phyloP scores from a whole-genome alignment of 306 rosid species.

The Glycine soja region DNA sequence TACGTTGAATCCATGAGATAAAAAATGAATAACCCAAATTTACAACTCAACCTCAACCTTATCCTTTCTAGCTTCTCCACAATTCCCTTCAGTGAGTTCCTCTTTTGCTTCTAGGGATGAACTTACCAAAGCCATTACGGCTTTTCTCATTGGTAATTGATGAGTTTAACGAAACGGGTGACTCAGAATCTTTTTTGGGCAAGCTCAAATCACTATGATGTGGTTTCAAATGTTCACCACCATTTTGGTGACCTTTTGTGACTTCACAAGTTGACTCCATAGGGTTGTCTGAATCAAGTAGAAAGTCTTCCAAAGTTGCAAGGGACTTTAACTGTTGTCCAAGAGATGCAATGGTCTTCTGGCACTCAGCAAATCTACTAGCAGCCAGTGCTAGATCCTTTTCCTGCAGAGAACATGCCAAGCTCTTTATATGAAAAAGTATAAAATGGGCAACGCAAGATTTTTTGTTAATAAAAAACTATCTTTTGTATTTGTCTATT shows the following conservation, averaged over 20 bases:
- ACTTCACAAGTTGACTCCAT: slow-evolving; percentile 44
- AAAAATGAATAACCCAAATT: slow-evolving; percentile 44
- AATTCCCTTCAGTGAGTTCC: slow-evolving; percentile 39
- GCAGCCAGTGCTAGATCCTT: slow-evolving; percentile 77
- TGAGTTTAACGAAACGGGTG: slow-evolving; percentile 49
- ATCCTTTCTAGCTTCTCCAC: slow-evolving; percentile 26
- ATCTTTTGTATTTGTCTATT: background rate
- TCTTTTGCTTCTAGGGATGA: slow-evolving; percentile 50
- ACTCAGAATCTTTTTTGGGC: slow-evolving; percentile 35
- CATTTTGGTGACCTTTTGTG: slow-evolving; percentile 39
- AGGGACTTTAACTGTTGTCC: slow-evolving; percentile 72
- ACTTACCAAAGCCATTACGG: slow-evolving; percentile 50
- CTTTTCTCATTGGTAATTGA: slow-evolving; percentile 47
- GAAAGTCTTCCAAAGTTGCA: slow-evolving; percentile 73
- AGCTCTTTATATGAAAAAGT: slow-evolving; percentile 13
- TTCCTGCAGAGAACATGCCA: slow-evolving; percentile 63
- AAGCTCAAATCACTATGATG: slow-evolving; percentile 39
- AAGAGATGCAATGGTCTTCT: slow-evolving; percentile 83
- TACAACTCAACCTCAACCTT: slow-evolving; percentile 51
- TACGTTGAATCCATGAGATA: slow-evolving; percentile 39
- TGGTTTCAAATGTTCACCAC: slow-evolving; percentile 42
- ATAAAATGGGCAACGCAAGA: slow-evolving; percentile 9
- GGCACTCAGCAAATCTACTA: slow-evolving; percentile 73
- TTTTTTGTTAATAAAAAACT: background rate
- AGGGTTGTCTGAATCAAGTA: slow-evolving; percentile 61